Evolutionary conservation across 1,284 basidiomycete genomes (phyloP).

Genomic region (Sporisorium scitamineum): DNA sequence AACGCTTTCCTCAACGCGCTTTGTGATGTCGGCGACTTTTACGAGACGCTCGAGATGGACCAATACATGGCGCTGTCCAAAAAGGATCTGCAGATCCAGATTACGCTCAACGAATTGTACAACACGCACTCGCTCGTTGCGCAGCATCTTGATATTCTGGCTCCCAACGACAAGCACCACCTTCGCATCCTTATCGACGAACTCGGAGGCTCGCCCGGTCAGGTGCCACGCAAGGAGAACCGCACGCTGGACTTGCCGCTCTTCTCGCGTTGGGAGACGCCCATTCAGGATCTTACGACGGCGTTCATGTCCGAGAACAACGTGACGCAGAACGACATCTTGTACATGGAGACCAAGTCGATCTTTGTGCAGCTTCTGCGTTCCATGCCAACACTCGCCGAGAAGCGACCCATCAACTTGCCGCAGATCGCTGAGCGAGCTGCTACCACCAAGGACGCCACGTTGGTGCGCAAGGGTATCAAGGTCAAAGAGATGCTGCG

Average conservation of each 20-base stretch:
- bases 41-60: slow-evolving; percentile 99
- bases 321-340: slow-evolving; percentile 96
- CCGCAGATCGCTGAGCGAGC: slow-evolving; percentile 91
- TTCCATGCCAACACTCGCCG: slow-evolving; percentile 82
- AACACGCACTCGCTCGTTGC: slow-evolving; percentile 94
- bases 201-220: slow-evolving; percentile 88
- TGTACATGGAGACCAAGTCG: slow-evolving; percentile 99
- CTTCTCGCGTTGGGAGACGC: slow-evolving; percentile 99
- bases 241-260: slow-evolving; percentile 89
- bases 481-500: slow-evolving; percentile 99
- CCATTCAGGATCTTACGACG: slow-evolving; percentile 94
- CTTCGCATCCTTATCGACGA: slow-evolving; percentile 95
- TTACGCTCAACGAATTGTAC: slow-evolving; percentile 99
- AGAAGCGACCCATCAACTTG: slow-evolving; percentile 89
- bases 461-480: slow-evolving; percentile 93
- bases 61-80: slow-evolving; percentile 99
- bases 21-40: slow-evolving; percentile 99
- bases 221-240: slow-evolving; percentile 98
- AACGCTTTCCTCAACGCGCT: slow-evolving; percentile 95
- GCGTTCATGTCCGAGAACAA: slow-evolving; percentile 92
- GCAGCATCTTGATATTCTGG: slow-evolving; percentile 93
- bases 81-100: slow-evolving; percentile 97
- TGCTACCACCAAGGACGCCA: slow-evolving; percentile 95
- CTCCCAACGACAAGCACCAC: slow-evolving; percentile 96
- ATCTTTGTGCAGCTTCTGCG: slow-evolving; percentile 98